These are phyloP conservation scores for Penicillium ucsense DNA, from an alignment of 495 filamentous ascomycete genomes.

Conservation along the genomic window DNA sequence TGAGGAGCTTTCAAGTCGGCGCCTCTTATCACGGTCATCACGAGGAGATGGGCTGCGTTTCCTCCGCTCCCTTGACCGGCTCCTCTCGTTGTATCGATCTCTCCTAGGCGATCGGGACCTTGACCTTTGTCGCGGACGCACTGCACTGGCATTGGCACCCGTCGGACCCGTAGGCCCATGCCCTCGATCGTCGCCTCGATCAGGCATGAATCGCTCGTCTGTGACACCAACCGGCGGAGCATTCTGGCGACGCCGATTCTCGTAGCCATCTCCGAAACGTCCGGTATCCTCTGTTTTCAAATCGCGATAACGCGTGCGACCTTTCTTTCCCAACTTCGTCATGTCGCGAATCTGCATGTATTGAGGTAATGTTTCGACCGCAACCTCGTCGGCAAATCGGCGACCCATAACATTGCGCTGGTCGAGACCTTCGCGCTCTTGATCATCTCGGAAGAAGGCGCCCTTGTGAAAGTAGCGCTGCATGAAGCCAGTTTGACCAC, in stretches of 20 bases:
- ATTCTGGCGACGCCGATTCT: constrained; percentile 31
- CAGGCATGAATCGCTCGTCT: constrained; percentile 68
- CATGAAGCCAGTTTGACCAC: constrained; percentile 83
- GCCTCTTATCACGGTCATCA: constrained; percentile 57
- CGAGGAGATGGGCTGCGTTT: constrained; percentile 59
- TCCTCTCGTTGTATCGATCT: constrained; percentile 19
- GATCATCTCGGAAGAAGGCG: constrained; percentile 84
- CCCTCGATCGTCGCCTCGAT: constrained; percentile 32
- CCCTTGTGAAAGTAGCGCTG: constrained; percentile 97
- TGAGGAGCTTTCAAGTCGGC: constrained; percentile 43
- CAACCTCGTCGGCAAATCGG: constrained; percentile 67
- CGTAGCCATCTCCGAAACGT: constrained; percentile 59
- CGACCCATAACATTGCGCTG: constrained; percentile 73
- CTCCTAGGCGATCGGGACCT: constrained; percentile 28
- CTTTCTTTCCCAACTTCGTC: constrained; percentile 89
- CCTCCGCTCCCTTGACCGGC: constrained; percentile 44
- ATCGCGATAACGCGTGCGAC: constrained; percentile 82
- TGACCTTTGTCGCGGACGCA: constrained; percentile 29
- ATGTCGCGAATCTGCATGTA: constrained; percentile 91
- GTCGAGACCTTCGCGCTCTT: constrained; percentile 60
- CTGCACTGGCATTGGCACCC: constrained; percentile 41
- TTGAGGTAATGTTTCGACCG: constrained; percentile 72
- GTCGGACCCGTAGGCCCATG: constrained; percentile 28
- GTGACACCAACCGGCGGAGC: constrained; percentile 35
- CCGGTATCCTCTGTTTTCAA: constrained; percentile 89